Base-by-base conservation (phyloP, 2,329 filamentous ascomycete species). In the Aspergillus hortae region DNA sequence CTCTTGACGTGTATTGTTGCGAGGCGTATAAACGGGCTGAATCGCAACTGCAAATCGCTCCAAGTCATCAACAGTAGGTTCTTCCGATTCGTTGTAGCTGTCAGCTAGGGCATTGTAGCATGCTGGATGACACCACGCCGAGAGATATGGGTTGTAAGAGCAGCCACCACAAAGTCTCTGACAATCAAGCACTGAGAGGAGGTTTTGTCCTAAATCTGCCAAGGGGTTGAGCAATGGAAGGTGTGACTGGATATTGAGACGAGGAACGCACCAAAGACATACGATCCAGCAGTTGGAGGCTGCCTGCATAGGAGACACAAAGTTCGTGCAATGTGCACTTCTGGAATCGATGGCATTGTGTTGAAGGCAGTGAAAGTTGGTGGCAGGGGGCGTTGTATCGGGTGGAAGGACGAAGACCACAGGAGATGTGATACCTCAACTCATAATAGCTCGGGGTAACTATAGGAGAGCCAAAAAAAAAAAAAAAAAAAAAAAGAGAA, bases 221-320 rank as follows among this genome's bases (percentile, higher is more conserved):
- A 19, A 1, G 30, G 5, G 12, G 7, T 10, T 44, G 33, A 49
- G 49, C 27, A 15, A 2, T 17, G 42, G 19, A 40, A 15, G 12
- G 9, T 23, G 15, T 17, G 17, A 33, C 4, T 27, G 6, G 27
- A 30, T 10, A 11, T 6, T 30, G 33, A n/a, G 10, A 36, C 10
- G 12, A 23, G 17, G 14, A 19, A 47, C 35, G 7, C 40, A 55
- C 43, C 46, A n/a, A 49, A 17, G 4, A 55, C 40, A 12, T 40
- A 9, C 38, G 41, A 30, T 9, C 42, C 30, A 27, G 23, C 3
- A 33, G 12, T 21, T 27, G 49, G 3, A 27, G 30, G 1, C 36
- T 49, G 36, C 14, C 36, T 52, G 41, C 53, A 55, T 10, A 55
- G 41, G 10, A 46, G 3, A 11, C 53, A 55, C 33, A 41, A 25